Evolutionary conservation across 495 filamentous ascomycete genomes (phyloP).

Genomic region (Penicillium canescens): DNA sequence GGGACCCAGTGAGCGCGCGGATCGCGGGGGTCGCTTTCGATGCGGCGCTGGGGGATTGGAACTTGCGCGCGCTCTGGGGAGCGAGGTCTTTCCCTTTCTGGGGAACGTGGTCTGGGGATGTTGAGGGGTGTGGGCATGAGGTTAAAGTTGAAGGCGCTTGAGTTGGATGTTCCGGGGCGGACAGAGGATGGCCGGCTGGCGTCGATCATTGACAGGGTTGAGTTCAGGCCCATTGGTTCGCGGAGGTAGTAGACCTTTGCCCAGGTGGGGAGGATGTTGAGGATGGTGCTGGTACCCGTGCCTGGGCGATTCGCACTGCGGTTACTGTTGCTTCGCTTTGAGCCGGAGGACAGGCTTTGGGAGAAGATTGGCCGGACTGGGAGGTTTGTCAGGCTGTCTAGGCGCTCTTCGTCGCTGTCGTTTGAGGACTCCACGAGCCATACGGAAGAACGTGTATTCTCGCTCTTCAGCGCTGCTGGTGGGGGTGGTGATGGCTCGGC

Average conservation of each 20-base stretch:
- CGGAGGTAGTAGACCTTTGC: constrained; percentile 48
- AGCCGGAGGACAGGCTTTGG: constrained; percentile 35
- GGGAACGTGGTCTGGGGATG: constrained; percentile 16
- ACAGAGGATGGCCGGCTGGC: constrained; percentile 30
- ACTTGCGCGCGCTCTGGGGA: neutral
- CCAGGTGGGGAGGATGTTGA: constrained; percentile 52
- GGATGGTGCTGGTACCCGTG: constrained; percentile 52
- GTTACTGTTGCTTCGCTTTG: constrained; percentile 40
- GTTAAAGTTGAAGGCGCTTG: constrained; percentile 32
- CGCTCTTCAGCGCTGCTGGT: constrained; percentile 24
- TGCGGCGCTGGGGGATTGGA: constrained; percentile 16
- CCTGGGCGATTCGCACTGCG: constrained; percentile 39
- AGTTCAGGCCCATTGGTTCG: constrained; percentile 32
- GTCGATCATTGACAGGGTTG: constrained; percentile 37
- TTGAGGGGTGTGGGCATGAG: constrained; percentile 32
- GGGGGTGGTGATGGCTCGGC: constrained; percentile 21
- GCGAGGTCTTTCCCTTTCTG: constrained; percentile 3
- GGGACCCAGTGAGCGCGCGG: constrained; percentile 47
- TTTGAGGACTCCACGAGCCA: constrained; percentile 47
- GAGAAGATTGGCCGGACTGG: constrained; percentile 37
- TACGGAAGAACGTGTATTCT: constrained; percentile 40
- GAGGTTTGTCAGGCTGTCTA: constrained; percentile 44
- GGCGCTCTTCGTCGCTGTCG: constrained; percentile 32
- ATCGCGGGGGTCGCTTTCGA: constrained; percentile 40
- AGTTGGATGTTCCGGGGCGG: constrained; percentile 32